Base-by-base conservation (phyloP, 768 basidiomycete species). In the Mycena metata region DNA sequence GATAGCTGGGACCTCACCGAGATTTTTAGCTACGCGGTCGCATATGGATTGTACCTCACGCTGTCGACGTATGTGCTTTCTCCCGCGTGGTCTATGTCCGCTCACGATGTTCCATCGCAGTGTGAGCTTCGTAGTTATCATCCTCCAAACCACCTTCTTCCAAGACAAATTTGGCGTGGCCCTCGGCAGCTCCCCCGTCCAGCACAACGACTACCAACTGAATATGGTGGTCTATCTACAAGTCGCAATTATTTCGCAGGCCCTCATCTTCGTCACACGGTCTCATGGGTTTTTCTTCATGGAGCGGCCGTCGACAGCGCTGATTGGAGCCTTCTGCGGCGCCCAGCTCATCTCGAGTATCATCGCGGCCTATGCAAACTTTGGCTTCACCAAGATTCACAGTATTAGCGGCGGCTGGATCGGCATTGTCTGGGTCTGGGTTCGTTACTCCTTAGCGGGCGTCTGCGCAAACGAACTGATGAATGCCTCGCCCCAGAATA, bases 241-340 rank as follows among this genome's bases (percentile, higher is more conserved):
- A 82, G 97, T 99, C 70, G 97, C 97, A 69, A 96, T 98, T 80
- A 98, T 99, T 83, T 98, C 97, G 39, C 97, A 99, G 81, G 97
- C 97, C 1, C 86, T 99, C 69, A 98, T 97, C 83, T 97, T 97
- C 84, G 89, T 96, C 80, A 97, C 96, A 39, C 95, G 96, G 83
- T 90, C 96, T 72, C 96, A 96, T 75, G 85, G 91, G 9, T 96
- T 94, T 88, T 96, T 96, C 92, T 97, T 96, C 87, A 94, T 95
- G 93, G 95, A 97, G 80, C 91, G 95, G 60, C 95, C 95, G 9
- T 98, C 97, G 33, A 82, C 85, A 41, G 97, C 97, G 36, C 89
- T 99, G 63, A 85, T 99, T 82, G 82, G 82, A 67, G 97, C 97
- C 17, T 99, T 99, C 89, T 90, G 89, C 79, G 75, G 98, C 65